These are phyloP conservation scores for Lineolata rhizophorae DNA, from an alignment of 495 filamentous ascomycete genomes.

Conservation along the genomic window DNA sequence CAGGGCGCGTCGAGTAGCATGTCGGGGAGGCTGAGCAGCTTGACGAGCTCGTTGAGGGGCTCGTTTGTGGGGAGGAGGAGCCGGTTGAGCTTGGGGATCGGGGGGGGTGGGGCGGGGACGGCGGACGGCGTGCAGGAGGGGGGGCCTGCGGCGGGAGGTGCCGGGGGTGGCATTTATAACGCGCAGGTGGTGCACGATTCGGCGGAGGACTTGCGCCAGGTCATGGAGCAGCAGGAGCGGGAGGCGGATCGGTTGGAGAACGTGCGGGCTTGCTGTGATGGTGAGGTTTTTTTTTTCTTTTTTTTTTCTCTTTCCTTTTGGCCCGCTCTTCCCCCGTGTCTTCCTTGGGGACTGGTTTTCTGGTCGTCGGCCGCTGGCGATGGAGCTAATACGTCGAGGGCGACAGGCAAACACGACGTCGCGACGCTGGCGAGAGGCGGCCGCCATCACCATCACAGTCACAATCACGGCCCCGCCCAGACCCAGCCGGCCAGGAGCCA, in stretches of 20 bases:
- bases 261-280: slow-evolving; percentile 92
- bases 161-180: slow-evolving; percentile 40
- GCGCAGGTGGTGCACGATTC: slow-evolving; percentile 51
- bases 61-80: slow-evolving; percentile 15
- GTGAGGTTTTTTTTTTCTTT: slow-evolving; percentile 26
- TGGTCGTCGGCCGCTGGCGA: too few species aligned
- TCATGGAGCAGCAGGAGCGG: slow-evolving; percentile 52
- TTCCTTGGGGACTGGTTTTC: slow-evolving; percentile 1
- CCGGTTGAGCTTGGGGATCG: slow-evolving; percentile 7
- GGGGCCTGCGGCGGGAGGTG: slow-evolving; percentile 1
- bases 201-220: slow-evolving; percentile 54
- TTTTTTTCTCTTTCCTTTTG: slow-evolving; percentile 2
- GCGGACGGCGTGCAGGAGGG: background rate
- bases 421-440: slow-evolving; percentile 21
- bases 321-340: background rate
- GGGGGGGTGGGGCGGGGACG: too few species aligned
- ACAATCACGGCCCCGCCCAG: too few species aligned
- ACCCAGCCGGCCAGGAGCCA: too few species aligned
- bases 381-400: too few species aligned
- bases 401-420: slow-evolving; percentile 54
- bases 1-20: slow-evolving; percentile 4
- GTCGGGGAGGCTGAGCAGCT: slow-evolving; percentile 14
- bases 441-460: background rate
- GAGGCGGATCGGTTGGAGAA: slow-evolving; percentile 71
- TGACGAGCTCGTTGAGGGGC: slow-evolving; percentile 9